Conservation (phyloP, 805 yeast genomes). For the Suhomyces sp. region DNA sequence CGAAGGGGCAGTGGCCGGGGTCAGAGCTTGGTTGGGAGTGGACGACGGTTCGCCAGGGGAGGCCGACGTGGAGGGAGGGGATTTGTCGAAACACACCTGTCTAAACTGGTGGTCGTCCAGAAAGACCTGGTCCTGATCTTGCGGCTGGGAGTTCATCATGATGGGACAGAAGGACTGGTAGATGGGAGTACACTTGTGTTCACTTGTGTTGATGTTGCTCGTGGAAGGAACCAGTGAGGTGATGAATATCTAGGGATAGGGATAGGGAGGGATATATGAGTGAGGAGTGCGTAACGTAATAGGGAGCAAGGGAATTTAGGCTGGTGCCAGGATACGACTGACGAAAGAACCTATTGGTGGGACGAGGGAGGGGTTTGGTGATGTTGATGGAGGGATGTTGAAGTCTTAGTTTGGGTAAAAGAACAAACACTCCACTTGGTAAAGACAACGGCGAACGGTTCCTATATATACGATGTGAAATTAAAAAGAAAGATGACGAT, state of each 20-base stretch:
- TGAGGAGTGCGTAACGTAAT: not conserved
- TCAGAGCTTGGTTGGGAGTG: constrained; percentile 7
- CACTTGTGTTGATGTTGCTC: too few relatives aligned
- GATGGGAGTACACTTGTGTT: too few relatives aligned
- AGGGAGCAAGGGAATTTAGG: not conserved
- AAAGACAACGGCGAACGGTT: too few relatives aligned
- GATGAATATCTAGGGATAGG: too few relatives aligned
- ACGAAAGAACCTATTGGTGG: too few relatives aligned
- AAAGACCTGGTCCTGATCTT: constrained; percentile 32
- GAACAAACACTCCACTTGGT: too few relatives aligned
- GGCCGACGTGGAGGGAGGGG: constrained; percentile 17
- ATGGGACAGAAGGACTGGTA: not conserved
- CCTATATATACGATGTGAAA: constrained; percentile 7
- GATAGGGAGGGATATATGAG: not conserved
- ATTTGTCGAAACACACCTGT: constrained; percentile 31
- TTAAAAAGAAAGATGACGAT: constrained; percentile 8
- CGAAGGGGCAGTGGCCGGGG: constrained; percentile 7
- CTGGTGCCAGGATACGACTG: too few relatives aligned
- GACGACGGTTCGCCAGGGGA: constrained; percentile 12
- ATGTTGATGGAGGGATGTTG: too few relatives aligned
- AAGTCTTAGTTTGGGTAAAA: too few relatives aligned
- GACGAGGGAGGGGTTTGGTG: too few relatives aligned
- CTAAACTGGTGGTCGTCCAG: constrained; percentile 27
- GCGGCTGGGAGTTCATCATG: constrained; percentile 31
- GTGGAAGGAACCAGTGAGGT: too few relatives aligned